A percentile compares a stretch with the other conserved stretches of the same genome.
Evolutionary conservation across 1,139 yeast species (phyloP).

Genomic region (Lodderomyces parapsilosis): DNA sequence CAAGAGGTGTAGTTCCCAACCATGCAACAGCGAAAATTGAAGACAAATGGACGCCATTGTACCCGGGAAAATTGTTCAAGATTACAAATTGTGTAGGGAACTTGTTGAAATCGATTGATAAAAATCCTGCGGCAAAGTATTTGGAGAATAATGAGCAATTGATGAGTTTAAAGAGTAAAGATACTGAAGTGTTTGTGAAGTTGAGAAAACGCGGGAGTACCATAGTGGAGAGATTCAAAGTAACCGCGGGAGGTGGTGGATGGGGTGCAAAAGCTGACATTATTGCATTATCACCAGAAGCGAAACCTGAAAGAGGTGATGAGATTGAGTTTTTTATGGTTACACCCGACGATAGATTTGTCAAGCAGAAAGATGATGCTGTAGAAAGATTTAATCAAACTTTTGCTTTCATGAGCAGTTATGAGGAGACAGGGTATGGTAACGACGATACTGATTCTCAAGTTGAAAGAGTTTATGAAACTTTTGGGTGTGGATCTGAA

Average conservation of each 20-base stretch:
- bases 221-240: slow-evolving; percentile 34
- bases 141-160: slow-evolving; percentile 43
- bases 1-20: slow-evolving; percentile 21
- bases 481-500: slow-evolving; percentile 50
- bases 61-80: slow-evolving; percentile 19
- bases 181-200: slow-evolving; percentile 47
- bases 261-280: slow-evolving; percentile 66
- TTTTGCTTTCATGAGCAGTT: slow-evolving; percentile 32
- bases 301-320: slow-evolving; percentile 44
- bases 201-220: slow-evolving; percentile 20
- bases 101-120: slow-evolving; percentile 49
- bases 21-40: slow-evolving; percentile 11
- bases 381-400: slow-evolving; percentile 9
- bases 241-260: slow-evolving; percentile 65
- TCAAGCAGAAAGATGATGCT: slow-evolving; percentile 6
- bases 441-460: slow-evolving; percentile 9
- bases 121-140: slow-evolving; percentile 49
- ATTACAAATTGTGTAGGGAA: slow-evolving; percentile 51
- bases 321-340: slow-evolving; percentile 48
- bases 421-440: slow-evolving; percentile 26
- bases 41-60: slow-evolving; percentile 39
- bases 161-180: slow-evolving; percentile 46
- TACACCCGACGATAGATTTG: slow-evolving; percentile 34
- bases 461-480: slow-evolving; percentile 17
- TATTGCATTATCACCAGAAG: slow-evolving; percentile 58